Base-by-base conservation (phyloP, 108 stramenopile genomes). In the Thalassiosira profunda region DNA sequence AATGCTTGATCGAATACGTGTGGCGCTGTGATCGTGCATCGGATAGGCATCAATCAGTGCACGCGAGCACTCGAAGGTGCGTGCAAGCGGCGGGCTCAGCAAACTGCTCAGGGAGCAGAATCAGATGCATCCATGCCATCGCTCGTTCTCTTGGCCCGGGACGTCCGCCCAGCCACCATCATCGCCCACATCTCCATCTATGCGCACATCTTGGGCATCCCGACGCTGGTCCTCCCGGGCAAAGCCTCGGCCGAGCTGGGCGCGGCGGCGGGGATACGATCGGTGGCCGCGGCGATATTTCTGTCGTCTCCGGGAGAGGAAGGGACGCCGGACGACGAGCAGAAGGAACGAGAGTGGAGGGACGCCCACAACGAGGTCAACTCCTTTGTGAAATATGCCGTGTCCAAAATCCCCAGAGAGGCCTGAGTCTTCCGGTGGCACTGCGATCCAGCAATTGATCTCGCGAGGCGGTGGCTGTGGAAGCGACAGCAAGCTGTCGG, bases 41-140 rank as follows among this genome's bases (percentile, higher is more conserved):
- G 9, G 11, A 59, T 76, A 40, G 89, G 89, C 30, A 85, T 82
- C 26, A 92, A 92, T 74, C 82, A 86, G 49, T 92, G 91, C 49
- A 76, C 80, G 2, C 48, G 84, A 36, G 34, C 70, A 1, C 57
- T 92, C 11, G 86, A 89, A 48, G 28, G 34, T 33, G 66, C 63
- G 1, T 14, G 26, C n/a, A 25, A 10, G 14, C 8, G 24, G 62
- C 69, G 48, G 20, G 28, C n/a, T 10, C 23, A n/a, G 33, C 18
- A n/a, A 23, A 25, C 58, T 49, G n/a, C 43, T 48, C 17, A 45
- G 12, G 36, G 49, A 21, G n/a, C 1, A 26, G 36, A 35, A 12
- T 9, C 28, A 62, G 30, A 35, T 20, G 8, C 11, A 40, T 6
- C 38, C 26, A 29, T 45, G 29, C 83, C 84, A 6, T 70, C 74